Base-by-base conservation (phyloP, 352 stramenopile genomes). In the Phytophthora pinifolia region DNA sequence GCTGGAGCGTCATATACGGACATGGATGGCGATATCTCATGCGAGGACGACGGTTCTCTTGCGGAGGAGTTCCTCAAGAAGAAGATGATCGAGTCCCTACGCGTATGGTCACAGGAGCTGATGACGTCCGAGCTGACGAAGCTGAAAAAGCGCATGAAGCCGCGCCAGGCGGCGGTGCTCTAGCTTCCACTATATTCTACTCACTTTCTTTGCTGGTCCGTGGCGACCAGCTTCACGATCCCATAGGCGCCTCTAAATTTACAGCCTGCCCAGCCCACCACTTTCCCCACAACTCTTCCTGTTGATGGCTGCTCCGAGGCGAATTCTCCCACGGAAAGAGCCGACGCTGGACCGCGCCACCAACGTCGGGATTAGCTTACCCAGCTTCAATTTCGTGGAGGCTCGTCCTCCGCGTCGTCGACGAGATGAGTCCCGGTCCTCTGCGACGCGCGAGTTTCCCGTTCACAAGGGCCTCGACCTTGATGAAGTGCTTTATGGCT, bases 21-120 rank as follows among this genome's bases (percentile, higher is more conserved):
- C 30, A 54, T 81, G 44, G 59, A 81, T 12, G 59, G 76, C 13
- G 46, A 46, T 2, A 39, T 62, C 1, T 22, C 50, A 31, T 46
- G 31, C 8, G 47, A 65, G 29, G 66, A 82, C 20, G 74, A 82
- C n/a, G 70, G 59, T 17, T 59, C 63, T 0, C 48, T 74, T 6
- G 68, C 76, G 3, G 76, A 89, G 34, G 79, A 85, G 44, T 79
- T 78, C 27, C 48, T 88, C 6, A 85, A 84, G 32, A 88, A 88
- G 63, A 89, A 88, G 48, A 89, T 91, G 79, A 71, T 88, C 39
- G 81, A 87, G 36, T 76, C 74, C 12, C 50, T 91, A 36, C 76
- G 81, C 0, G 27, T 59, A 12, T 91, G 81, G 81, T 88, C 81
- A 2, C 76, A 91, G 43, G 81, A 91, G 43, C 62, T 91, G 8